phyloP scores from a whole-genome alignment of 2,329 filamentous ascomycete genomes.

The Ascomycota sp. region DNA sequence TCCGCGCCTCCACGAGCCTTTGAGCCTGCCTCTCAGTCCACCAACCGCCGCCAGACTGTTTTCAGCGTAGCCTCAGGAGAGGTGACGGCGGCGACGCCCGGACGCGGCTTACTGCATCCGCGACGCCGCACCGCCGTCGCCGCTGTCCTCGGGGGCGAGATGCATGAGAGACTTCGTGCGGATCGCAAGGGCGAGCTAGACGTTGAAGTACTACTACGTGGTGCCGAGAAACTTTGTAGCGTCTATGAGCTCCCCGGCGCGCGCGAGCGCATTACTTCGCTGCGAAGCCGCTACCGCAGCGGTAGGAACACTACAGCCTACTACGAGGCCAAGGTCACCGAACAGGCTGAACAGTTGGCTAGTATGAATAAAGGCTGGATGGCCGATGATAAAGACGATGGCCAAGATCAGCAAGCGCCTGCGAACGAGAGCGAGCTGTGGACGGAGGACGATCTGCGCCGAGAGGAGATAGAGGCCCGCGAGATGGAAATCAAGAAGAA shows the following conservation, averaged over 20 bases:
- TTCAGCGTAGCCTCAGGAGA: constrained; percentile 43
- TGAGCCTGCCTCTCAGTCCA: constrained; percentile 11
- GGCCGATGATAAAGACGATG: constrained; percentile 27
- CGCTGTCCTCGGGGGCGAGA: constrained; percentile 65
- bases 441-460: constrained; percentile 45
- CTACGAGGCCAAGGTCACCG: constrained; percentile 58
- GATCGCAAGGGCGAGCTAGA: constrained; percentile 47
- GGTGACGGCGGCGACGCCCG: constrained; percentile 32
- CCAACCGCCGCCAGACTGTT: constrained; percentile 34
- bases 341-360: constrained; percentile 52
- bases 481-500: constrained; percentile 33
- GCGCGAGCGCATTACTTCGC: constrained; percentile 46
- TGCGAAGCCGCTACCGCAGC: constrained; percentile 49
- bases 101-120: constrained; percentile 25
- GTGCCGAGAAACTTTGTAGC: constrained; percentile 71
- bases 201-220: constrained; percentile 61
- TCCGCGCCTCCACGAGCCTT: too few relatives aligned
- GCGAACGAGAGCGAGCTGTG: constrained; percentile 25
- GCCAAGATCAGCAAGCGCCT: constrained; percentile 26
- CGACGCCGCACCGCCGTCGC: constrained; percentile 66
- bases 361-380: constrained; percentile 45
- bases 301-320: constrained; percentile 52
- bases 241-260: constrained; percentile 74
- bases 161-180: constrained; percentile 57
- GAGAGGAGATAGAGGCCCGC: constrained; percentile 44